Conservation (phyloP, 208 protist genomes). For the Acanthamoeba pearcei region DNA sequence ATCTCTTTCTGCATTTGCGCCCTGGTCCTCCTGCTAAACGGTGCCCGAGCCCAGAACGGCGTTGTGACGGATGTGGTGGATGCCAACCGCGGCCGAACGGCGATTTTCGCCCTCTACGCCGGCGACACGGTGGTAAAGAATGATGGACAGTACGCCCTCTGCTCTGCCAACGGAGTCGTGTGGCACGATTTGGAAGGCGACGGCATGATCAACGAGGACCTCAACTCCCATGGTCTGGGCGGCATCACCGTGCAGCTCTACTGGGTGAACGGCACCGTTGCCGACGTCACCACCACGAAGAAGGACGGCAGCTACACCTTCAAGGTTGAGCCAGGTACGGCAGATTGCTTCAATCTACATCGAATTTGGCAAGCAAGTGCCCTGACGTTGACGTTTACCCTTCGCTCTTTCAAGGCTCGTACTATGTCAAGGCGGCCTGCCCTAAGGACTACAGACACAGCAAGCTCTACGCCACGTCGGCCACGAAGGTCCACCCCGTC, state of each 20-base stretch:
- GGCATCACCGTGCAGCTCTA: slow-evolving; percentile 3
- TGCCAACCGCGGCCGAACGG: slow-evolving; percentile 9
- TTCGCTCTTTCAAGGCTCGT: neutral
- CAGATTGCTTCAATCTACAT: neutral
- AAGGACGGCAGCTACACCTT: slow-evolving; percentile 64
- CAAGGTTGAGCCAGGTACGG: slow-evolving; percentile 53
- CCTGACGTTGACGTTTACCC: neutral
- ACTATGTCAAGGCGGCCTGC: slow-evolving; percentile 30
- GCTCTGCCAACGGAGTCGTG: slow-evolving; percentile 61
- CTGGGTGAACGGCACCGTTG: slow-evolving; percentile 43
- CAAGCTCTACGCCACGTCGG: slow-evolving; percentile 11
- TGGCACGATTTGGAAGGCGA: slow-evolving; percentile 60
- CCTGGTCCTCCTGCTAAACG: neutral
- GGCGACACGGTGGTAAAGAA: slow-evolving; percentile 48
- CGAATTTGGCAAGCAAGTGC: neutral
- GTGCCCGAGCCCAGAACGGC: neutral
- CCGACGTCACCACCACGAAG: slow-evolving; percentile 19
- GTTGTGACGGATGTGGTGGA: slow-evolving; percentile 35
- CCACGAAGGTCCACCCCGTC: neutral
- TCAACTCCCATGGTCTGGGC: neutral
- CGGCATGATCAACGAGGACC: slow-evolving; percentile 61
- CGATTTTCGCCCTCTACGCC: slow-evolving; percentile 48
- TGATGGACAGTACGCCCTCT: slow-evolving; percentile 66
- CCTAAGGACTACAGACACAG: slow-evolving; percentile 47
- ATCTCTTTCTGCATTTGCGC: slow-evolving; percentile 32